Evolutionary conservation across 805 yeast genomes (phyloP).

Genomic region (Saccharomycopsis malanga): DNA sequence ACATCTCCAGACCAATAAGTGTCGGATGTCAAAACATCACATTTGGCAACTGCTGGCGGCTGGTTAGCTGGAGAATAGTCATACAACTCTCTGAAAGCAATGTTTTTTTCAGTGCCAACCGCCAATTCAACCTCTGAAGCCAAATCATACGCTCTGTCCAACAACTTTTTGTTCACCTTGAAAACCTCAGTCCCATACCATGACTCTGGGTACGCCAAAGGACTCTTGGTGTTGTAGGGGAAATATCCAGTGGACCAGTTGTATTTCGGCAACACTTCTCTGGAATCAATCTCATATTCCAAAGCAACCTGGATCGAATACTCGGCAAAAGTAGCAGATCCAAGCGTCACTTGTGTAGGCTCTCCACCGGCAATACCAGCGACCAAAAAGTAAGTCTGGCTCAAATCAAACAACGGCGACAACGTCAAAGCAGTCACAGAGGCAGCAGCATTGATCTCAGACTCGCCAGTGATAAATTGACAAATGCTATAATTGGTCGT

Average conservation of each 20-base stretch:
- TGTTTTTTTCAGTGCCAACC: conserved; percentile 41
- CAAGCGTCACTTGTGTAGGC: conserved; percentile 49
- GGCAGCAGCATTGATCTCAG: conserved; percentile 60
- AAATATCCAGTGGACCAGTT: conserved; percentile 59
- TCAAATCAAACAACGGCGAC: conserved; percentile 48
- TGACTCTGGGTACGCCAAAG: conserved; percentile 43
- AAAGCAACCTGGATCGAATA: conserved; percentile 56
- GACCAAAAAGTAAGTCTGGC: conserved; percentile 52
- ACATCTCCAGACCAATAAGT: conserved; percentile 50
- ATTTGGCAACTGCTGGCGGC: conserved; percentile 41
- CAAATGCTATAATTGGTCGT: conserved; percentile 45
- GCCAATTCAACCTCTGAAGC: conserved; percentile 39
- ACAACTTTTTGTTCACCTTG: conserved; percentile 50
- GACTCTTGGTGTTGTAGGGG: conserved; percentile 44
- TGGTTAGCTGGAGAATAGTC: conserved; percentile 43
- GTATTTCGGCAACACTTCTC: conserved; percentile 33
- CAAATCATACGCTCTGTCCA: conserved; percentile 50
- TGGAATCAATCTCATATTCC: conserved; percentile 51
- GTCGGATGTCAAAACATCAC: conserved; percentile 58
- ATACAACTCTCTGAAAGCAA: conserved; percentile 41
- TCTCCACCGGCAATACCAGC: conserved; percentile 65
- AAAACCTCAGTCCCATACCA: conserved; percentile 62
- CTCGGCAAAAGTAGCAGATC: conserved; percentile 53
- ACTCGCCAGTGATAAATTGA: conserved; percentile 63
- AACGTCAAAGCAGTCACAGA: conserved; percentile 48